Conservation (phyloP, 345 rosid genomes). For the Syzygium oleosum region DNA sequence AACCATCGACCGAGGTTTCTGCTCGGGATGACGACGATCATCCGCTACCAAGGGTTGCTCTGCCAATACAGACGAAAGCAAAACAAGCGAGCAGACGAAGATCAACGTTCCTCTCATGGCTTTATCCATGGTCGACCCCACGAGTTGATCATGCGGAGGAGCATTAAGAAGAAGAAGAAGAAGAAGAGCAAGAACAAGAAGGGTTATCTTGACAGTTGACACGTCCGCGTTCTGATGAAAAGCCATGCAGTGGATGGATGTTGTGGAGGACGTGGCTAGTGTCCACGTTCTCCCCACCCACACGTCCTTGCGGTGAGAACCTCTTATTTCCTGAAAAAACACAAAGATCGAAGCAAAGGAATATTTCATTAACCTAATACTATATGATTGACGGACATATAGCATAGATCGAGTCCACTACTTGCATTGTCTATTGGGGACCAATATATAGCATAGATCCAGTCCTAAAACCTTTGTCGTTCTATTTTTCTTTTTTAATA, state of each 20-base stretch:
- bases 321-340: too few relatives aligned
- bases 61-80: background rate
- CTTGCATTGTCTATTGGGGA: too few relatives aligned
- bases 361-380: too few relatives aligned
- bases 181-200: background rate
- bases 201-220: background rate
- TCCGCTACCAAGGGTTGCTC: background rate
- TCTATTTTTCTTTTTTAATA: too few relatives aligned
- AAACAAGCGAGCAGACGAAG: background rate
- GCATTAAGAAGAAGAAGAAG: background rate
- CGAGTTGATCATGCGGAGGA: background rate
- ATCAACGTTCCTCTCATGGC: background rate
- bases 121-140: background rate
- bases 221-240: background rate
- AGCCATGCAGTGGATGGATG: background rate
- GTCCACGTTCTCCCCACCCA: background rate
- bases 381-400: too few relatives aligned
- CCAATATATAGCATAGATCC: too few relatives aligned
- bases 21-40: background rate
- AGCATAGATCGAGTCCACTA: too few relatives aligned
- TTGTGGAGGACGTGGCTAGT: background rate
- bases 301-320: background rate
- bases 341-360: too few relatives aligned
- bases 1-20: background rate
- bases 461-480: too few relatives aligned